Conservation (phyloP, 2,329 filamentous ascomycete genomes). For the Teratosphaeria destructans region DNA sequence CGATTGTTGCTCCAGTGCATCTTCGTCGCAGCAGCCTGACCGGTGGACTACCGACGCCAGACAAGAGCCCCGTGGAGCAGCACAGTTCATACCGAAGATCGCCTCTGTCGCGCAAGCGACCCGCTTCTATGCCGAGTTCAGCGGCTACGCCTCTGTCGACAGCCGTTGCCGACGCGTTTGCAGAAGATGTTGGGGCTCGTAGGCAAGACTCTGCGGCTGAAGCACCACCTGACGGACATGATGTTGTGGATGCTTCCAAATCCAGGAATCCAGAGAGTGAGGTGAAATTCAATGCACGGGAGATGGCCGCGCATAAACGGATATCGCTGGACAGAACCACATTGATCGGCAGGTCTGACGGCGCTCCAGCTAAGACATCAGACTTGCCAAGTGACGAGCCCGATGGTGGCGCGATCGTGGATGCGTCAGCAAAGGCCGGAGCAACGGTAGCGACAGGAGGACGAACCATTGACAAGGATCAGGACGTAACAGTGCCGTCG, state of each 20-base stretch:
- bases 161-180: not conserved
- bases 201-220: not conserved
- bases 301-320: slow-evolving; percentile 12
- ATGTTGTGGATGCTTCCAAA: not conserved
- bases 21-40: slow-evolving; percentile 16
- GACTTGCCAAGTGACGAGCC: slow-evolving; percentile 1
- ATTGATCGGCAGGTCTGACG: slow-evolving; percentile 3
- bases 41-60: slow-evolving; percentile 28
- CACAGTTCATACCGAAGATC: slow-evolving; percentile 2
- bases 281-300: slow-evolving; percentile 12
- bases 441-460: slow-evolving; percentile 3
- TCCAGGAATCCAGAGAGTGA: slow-evolving; percentile 4
- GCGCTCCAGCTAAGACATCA: slow-evolving; percentile 1
- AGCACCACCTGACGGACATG: not conserved
- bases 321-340: slow-evolving; percentile 2
- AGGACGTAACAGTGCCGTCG: not conserved
- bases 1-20: not conserved
- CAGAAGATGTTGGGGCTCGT: not conserved
- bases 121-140: slow-evolving; percentile 15
- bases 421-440: slow-evolving; percentile 8
- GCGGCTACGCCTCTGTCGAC: slow-evolving; percentile 5
- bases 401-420: slow-evolving; percentile 8
- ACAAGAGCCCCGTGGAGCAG: slow-evolving; percentile 14
- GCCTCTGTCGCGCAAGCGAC: slow-evolving; percentile 14
- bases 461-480: not conserved